phyloP scores from a whole-genome alignment of 179 eudicot species.

The Corrigiola litoralis region DNA sequence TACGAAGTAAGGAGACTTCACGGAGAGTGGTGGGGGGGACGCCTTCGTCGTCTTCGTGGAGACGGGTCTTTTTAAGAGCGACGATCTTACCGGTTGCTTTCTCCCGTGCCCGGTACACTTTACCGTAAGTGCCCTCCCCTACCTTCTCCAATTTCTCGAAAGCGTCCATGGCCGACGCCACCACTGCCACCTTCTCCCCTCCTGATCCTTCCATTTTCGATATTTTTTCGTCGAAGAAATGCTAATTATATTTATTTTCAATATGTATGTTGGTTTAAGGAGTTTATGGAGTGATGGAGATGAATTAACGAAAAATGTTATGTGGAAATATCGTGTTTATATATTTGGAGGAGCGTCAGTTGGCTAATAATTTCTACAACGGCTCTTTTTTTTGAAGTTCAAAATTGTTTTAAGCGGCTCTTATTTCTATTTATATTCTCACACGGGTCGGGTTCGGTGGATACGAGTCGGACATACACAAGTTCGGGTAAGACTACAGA shows the following conservation, averaged over 20 bases:
- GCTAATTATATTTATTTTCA: constrained; percentile 12
- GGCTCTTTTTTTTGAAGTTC: constrained; percentile 18
- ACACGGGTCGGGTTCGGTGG: no score
- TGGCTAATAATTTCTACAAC: not conserved
- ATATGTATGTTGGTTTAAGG: not conserved
- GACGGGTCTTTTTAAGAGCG: constrained; percentile 90
- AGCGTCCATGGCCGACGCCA: constrained; percentile 70
- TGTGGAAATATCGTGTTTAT: not conserved
- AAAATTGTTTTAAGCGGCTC: no score
- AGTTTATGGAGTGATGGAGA: not conserved
- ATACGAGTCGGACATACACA: no score
- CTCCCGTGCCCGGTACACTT: constrained; percentile 87
- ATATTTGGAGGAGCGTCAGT: not conserved
- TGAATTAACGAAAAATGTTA: no score
- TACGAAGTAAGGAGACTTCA: constrained; percentile 78
- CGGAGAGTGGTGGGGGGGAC: constrained; percentile 98
- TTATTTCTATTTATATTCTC: no score
- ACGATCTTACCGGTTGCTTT: constrained; percentile 83
- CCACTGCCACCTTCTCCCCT: constrained; percentile 8
- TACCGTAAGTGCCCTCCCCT: constrained; percentile 93
- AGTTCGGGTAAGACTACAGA: no score
- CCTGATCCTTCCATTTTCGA: constrained; percentile 11
- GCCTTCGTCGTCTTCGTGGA: constrained; percentile 91
- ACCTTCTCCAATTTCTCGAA: constrained; percentile 97
- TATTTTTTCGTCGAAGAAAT: not conserved